Percentiles rank a stretch among this genome's conserved stretches.
phyloP scores from a whole-genome alignment of 1,284 basidiomycete species.

The Fereydounia khargensis region DNA sequence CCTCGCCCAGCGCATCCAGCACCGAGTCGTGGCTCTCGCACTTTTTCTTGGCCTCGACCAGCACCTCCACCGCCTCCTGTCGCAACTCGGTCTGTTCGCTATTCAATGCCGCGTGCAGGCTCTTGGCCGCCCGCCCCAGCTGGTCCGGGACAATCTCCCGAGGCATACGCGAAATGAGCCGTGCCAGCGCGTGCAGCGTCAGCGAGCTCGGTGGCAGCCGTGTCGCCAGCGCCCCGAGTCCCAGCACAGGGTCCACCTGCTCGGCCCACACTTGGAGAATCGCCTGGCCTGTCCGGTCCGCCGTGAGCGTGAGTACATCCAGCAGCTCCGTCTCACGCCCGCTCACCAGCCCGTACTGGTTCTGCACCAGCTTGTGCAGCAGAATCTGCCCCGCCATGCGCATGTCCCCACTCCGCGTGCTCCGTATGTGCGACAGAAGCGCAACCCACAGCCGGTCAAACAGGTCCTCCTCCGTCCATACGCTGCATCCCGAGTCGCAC shows the following conservation, averaged over 20 bases:
- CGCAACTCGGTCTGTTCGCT: constrained; percentile 5
- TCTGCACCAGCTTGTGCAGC: constrained; percentile 29
- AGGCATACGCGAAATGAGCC: constrained; percentile 25
- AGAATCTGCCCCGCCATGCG: constrained; percentile 29
- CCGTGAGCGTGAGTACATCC: constrained; percentile 3
- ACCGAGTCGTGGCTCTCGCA: neutral
- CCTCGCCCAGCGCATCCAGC: constrained; percentile 3
- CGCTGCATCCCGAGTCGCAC: constrained; percentile 17
- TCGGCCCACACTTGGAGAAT: constrained; percentile 12
- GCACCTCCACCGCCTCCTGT: constrained; percentile 9
- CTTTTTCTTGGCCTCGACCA: constrained; percentile 11
- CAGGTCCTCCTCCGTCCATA: constrained; percentile 22
- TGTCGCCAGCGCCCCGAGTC: constrained; percentile 11
- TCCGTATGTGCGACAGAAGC: constrained; percentile 8
- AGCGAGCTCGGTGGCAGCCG: neutral
- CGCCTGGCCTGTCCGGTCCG: constrained; percentile 6
- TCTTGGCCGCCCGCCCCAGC: constrained; percentile 7
- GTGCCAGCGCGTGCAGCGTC: constrained; percentile 2
- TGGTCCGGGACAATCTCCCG: constrained; percentile 41
- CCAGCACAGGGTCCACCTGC: constrained; percentile 29
- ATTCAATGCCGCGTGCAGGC: constrained; percentile 5
- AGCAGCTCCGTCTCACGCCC: constrained; percentile 21
- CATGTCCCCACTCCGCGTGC: constrained; percentile 3
- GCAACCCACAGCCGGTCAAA: constrained; percentile 11
- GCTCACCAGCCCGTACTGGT: constrained; percentile 30